phyloP scores from a whole-genome alignment of 2,329 filamentous ascomycete genomes.

The Diplodia mutila region DNA sequence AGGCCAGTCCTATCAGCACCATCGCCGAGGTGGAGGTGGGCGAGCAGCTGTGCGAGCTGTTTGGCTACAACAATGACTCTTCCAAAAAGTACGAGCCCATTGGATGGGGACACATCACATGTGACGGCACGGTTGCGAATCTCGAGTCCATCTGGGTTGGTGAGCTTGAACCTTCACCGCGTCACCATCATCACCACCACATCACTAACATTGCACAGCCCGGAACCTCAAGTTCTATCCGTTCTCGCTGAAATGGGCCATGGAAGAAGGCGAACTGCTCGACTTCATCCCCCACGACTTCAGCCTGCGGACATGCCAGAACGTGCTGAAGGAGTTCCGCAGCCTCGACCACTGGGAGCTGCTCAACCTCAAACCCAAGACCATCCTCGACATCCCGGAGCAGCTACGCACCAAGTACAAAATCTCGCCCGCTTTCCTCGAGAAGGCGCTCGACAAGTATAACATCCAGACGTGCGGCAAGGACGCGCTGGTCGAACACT shows the following conservation, averaged over 20 bases:
- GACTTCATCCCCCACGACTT: constrained; percentile 39
- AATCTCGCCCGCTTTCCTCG: constrained; percentile 46
- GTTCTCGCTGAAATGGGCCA: constrained; percentile 43
- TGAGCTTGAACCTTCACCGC: background rate
- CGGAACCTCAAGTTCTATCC: constrained; percentile 56
- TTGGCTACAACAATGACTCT: constrained; percentile 48
- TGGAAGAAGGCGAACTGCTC: constrained; percentile 32
- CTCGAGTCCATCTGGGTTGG: constrained; percentile 53
- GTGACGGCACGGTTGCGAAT: constrained; percentile 53
- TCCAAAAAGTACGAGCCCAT: constrained; percentile 33
- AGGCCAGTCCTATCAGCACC: constrained; percentile 53
- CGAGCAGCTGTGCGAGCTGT: constrained; percentile 50
- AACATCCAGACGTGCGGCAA: constrained; percentile 49
- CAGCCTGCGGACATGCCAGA: constrained; percentile 37
- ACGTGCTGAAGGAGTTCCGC: constrained; percentile 42
- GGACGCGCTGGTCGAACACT: constrained; percentile 43
- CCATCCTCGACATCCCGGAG: constrained; percentile 48
- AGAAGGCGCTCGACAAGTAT: constrained; percentile 37
- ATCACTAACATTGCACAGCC: constrained; percentile 35
- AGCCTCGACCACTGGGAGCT: constrained; percentile 49
- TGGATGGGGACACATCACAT: constrained; percentile 53
- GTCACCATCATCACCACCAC: background rate
- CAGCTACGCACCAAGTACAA: constrained; percentile 44
- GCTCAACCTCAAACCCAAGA: constrained; percentile 49
- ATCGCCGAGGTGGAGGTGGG: constrained; percentile 52